Evolutionary conservation across 371 early-diverging fungal genomes (phyloP), one percentile per base, ranked within the genome.

Genomic region (Phascolomyces articulosus): DNA sequence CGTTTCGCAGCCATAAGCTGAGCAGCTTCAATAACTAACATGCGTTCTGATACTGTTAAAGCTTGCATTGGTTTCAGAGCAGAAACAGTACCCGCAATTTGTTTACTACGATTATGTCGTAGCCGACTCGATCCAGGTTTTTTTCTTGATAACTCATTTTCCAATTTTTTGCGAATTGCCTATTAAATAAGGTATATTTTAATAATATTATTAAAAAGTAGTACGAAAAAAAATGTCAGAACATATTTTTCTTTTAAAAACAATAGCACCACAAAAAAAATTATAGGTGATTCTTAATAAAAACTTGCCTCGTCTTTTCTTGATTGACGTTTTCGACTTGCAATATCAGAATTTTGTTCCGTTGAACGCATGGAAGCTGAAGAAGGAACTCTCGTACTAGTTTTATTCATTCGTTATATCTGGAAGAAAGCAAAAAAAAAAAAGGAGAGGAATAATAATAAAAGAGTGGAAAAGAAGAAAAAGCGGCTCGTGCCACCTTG

Each of bases 1-100:
- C 97, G 85, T 77, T 96, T 97, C 38, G 98, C 98, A n/a, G 98
- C 96, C 98, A 98, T 97, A 48, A 96, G 84, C 77, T 95, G 97
- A 21, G 98, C 93, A 0, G 96, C 96, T 73, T 97, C 96, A 44
- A 93, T 87, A 38, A 97, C 94, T 28, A 91, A 83, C 69, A 95
- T 89, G 16, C 87, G 87, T 58, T 97, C 95, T 58, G 91, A 87
- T 55, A 96, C 93, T 4, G 95, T 96, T 66, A 98, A 82, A 13
- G 98, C 96, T 40, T 91, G 89, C 0, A 91, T 85, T 20, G 91
- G 96, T 29, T 89, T 87, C 58, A 98, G 81, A 8, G 96, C 91
- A 20, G 95, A 91, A 10, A 97, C 98, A 3, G 98, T 97, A 48
- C 95, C 93, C 13, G 89, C 78, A 55, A 87, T 80, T 20, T 82